Conservation (phyloP, 2,329 filamentous ascomycete genomes). For the Pseudogymnoascus sp. region DNA sequence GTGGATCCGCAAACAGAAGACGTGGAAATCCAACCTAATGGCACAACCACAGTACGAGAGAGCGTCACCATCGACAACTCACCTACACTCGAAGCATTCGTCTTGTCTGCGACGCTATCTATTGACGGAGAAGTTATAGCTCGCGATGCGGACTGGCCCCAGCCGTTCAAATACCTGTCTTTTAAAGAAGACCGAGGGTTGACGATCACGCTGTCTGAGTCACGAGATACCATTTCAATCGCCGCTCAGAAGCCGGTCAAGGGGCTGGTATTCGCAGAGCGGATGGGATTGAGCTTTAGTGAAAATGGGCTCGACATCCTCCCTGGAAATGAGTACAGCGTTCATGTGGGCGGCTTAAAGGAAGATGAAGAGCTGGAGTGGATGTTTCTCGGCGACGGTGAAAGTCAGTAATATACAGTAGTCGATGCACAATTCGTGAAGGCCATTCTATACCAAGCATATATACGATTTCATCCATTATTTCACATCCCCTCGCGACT, state of each 20-base stretch:
- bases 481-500: not conserved
- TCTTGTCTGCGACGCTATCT: constrained; percentile 44
- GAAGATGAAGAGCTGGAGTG: not conserved
- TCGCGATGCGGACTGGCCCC: constrained; percentile 57
- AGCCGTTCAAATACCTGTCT: constrained; percentile 55
- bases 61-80: not conserved
- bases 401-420: not conserved
- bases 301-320: constrained; percentile 58
- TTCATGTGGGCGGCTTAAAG: not conserved
- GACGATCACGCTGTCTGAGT: constrained; percentile 36
- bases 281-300: constrained; percentile 45
- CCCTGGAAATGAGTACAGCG: constrained; percentile 49
- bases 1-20: not conserved
- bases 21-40: not conserved
- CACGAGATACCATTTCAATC: constrained; percentile 35
- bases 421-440: not conserved
- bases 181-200: constrained; percentile 47
- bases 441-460: not conserved
- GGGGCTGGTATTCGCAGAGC: constrained; percentile 48
- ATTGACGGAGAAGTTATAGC: constrained; percentile 41
- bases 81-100: not conserved
- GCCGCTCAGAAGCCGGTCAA: constrained; percentile 50
- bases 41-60: not conserved
- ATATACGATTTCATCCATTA: not conserved
- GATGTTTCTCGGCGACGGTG: not conserved